Base-by-base conservation (phyloP, 106 monocot genomes). In the Dioscorea dumetorum region DNA sequence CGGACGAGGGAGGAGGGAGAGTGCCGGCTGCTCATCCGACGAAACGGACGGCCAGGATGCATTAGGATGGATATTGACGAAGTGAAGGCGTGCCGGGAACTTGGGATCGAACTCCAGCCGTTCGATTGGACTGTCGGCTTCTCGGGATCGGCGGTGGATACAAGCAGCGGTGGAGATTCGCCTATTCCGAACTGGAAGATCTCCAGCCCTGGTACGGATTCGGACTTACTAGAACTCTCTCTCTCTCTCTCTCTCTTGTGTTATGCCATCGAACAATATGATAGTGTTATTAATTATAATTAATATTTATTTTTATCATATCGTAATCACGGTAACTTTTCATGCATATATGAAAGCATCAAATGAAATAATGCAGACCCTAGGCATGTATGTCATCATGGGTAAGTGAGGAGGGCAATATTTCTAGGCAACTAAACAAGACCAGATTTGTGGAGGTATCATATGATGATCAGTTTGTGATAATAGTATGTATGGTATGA, bases 91-190 rank as follows among this genome's bases (percentile, higher is more conserved):
- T 77, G 70, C 51, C 56, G 77, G 14, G 77, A 77, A 21, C 66
- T 77, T 9, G 77, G 77, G 19, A 14, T 77, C 24, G 70, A 48
- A 28, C 50, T 77, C 14, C 77, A 70, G 16, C 41, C 41, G 10
- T 41, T 6, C 3, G 65, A 70, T 52, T 77, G 70, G 65, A 71
- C 77, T 16, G 77, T 77, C 4, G 71, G 71, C 64, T 23, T 76
- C 70, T 69, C 70, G 22, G 64, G 68, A 24, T 58, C 50, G 15
- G 35, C 65, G 50, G 67, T 22, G 22, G 71, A 70, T 14, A 77
- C 72, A 24, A 78, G 77, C 71, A 71, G 71, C 77, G 77, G 71
- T 66, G 69, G 76, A n/a, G 48, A 76, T 48, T 76, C 70, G 6
- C 70, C 76, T 28, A 8, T 58, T 19, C 24, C 41, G 11, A 62